phyloP scores from a whole-genome alignment of 2,329 filamentous ascomycete species.

The Pleochaeta shiraiana region DNA sequence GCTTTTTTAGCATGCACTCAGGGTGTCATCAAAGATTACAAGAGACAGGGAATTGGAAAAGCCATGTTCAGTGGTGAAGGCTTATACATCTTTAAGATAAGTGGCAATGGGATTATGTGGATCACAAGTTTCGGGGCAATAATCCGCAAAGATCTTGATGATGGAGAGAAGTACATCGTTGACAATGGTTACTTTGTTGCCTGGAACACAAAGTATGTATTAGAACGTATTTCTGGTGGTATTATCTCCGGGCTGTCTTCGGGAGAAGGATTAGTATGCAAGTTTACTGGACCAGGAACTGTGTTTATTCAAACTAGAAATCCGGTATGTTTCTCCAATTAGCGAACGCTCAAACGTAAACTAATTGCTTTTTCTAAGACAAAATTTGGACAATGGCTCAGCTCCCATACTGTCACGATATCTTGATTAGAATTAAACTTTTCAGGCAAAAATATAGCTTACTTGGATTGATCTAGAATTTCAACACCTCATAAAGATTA shows the following conservation, averaged over 20 bases:
- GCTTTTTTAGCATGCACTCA: constrained; percentile 71
- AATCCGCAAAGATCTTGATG: constrained; percentile 71
- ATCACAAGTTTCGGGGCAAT: constrained; percentile 88
- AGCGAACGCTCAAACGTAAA: too few relatives aligned
- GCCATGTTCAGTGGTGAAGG: constrained; percentile 91
- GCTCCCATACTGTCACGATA: constrained; percentile 14
- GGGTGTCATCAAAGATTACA: constrained; percentile 72
- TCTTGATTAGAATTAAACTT: too few relatives aligned
- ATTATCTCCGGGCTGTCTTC: constrained; percentile 73
- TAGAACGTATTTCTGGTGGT: constrained; percentile 78
- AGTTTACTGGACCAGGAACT: constrained; percentile 78
- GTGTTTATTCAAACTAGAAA: constrained; percentile 90
- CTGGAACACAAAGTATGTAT: constrained; percentile 88
- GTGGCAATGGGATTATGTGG: constrained; percentile 65
- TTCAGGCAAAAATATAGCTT: too few relatives aligned
- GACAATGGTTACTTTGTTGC: constrained; percentile 88
- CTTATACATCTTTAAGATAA: constrained; percentile 72
- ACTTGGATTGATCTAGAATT: too few relatives aligned
- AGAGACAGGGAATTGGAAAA: constrained; percentile 68
- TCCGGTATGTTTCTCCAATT: constrained; percentile 27
- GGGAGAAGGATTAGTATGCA: constrained; percentile 80
- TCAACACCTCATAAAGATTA: too few relatives aligned
- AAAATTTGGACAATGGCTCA: constrained; percentile 16
- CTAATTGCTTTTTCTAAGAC: constrained; percentile 6
- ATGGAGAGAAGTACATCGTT: constrained; percentile 73